A percentile compares a stretch with the other conserved stretches of the same genome.
Conservation (phyloP, 2,329 filamentous ascomycete genomes). For the Penicillium sp. region DNA sequence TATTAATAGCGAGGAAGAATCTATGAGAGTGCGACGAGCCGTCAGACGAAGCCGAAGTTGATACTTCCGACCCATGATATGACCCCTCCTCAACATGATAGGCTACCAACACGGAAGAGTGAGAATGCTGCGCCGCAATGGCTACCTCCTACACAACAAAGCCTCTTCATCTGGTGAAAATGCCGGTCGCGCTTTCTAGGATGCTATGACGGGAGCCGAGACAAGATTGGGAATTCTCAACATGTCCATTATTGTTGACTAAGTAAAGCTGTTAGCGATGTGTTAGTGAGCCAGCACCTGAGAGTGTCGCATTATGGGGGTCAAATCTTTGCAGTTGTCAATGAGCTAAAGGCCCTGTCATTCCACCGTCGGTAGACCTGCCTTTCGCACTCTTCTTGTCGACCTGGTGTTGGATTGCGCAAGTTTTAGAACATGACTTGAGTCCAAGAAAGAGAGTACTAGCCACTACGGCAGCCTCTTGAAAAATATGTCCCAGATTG, state of each 20-base stretch:
- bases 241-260: constrained; percentile 15
- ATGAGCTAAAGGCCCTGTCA: neutral
- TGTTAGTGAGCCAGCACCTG: constrained; percentile 35
- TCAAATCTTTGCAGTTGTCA: constrained; percentile 36
- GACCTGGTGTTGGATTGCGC: constrained; percentile 11
- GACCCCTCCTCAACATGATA: constrained; percentile 36
- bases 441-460: constrained; percentile 8
- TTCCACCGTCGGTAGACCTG: neutral
- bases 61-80: constrained; percentile 37
- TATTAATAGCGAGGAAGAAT: constrained; percentile 33
- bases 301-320: constrained; percentile 33
- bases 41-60: constrained; percentile 27
- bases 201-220: constrained; percentile 35
- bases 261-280: constrained; percentile 31
- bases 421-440: constrained; percentile 19
- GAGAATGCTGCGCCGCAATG: constrained; percentile 39
- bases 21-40: constrained; percentile 31
- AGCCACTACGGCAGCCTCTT: constrained; percentile 30
- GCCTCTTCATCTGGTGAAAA: neutral
- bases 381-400: constrained; percentile 40
- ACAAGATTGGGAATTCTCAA: constrained; percentile 37
- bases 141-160: constrained; percentile 23
- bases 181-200: neutral
- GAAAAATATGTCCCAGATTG: constrained; percentile 37
- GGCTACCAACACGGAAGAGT: constrained; percentile 22